These are phyloP conservation scores for Paraurostyla sp. DNA, from an alignment of 73 alveolate genomes.

Conservation along the genomic window DNA sequence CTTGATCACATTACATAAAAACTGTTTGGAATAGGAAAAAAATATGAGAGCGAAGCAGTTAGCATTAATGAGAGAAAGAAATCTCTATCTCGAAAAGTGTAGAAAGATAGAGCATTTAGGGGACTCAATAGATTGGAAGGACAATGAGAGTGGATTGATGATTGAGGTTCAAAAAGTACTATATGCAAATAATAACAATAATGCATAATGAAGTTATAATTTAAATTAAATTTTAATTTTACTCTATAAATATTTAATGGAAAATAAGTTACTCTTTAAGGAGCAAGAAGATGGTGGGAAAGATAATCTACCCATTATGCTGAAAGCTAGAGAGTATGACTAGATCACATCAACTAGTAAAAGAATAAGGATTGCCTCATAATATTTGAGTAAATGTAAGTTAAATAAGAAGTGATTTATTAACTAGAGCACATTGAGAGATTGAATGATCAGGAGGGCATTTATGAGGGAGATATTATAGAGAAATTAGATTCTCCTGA, in stretches of 20 bases:
- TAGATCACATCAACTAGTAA: background rate
- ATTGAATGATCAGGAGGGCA: background rate
- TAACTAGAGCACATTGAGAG: background rate
- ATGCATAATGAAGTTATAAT: background rate
- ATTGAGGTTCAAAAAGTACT: slow-evolving; percentile 22
- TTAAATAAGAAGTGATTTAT: background rate
- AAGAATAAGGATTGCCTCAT: background rate
- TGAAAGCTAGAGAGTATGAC: slow-evolving; percentile 10
- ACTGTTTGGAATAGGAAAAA: slow-evolving; percentile 63
- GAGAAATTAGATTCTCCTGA: background rate
- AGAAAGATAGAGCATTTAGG: slow-evolving; percentile 75
- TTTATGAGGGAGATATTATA: slow-evolving; percentile 42
- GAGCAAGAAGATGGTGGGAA: too few species aligned
- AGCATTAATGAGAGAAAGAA: slow-evolving; percentile 78
- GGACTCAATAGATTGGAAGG: slow-evolving; percentile 64
- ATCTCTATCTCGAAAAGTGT: slow-evolving; percentile 73
- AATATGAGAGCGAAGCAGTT: slow-evolving; percentile 61
- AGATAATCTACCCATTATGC: background rate
- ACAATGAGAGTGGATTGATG: slow-evolving; percentile 30
- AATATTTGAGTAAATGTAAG: background rate
- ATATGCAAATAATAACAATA: slow-evolving; percentile 21
- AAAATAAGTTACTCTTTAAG: too few species aligned
- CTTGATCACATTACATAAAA: slow-evolving; percentile 48
- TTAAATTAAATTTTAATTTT: too few species aligned
- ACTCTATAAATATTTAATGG: too few species aligned